These are phyloP conservation scores for Eucalyptus pumila DNA, from an alignment of 345 rosid genomes.

Conservation along the genomic window DNA sequence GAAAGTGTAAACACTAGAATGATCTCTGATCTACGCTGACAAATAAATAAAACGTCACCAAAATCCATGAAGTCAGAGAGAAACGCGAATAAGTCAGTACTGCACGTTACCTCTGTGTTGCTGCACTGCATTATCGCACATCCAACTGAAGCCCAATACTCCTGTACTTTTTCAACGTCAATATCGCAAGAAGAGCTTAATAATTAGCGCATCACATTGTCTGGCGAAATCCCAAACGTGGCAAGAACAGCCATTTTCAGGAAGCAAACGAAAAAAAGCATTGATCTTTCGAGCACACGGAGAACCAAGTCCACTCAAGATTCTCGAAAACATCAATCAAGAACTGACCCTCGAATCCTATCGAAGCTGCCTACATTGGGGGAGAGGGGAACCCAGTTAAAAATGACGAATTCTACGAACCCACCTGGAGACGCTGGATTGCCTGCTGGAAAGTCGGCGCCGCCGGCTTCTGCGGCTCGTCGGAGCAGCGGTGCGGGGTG, in stretches of 20 bases:
- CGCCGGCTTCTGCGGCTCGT: conserved; percentile 8
- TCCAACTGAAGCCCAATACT: conserved; percentile 98
- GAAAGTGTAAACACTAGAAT: background rate
- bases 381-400: background rate
- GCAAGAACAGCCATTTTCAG: background rate
- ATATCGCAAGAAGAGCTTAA: background rate
- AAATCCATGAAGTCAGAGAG: background rate
- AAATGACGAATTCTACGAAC: background rate
- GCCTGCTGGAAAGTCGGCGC: conserved; percentile 86
- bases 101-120: conserved; percentile 68
- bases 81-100: background rate
- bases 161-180: conserved; percentile 17
- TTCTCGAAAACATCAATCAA: background rate
- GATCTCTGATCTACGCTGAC: background rate
- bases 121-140: conserved; percentile 97
- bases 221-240: background rate
- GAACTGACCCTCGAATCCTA: background rate
- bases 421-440: conserved; percentile 83
- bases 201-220: background rate
- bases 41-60: background rate
- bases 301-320: background rate
- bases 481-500: conserved; percentile 20
- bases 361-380: background rate
- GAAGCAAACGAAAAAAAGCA: background rate
- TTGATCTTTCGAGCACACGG: background rate